phyloP scores from a whole-genome alignment of 208 protist genomes.

The Polymyxa betae region DNA sequence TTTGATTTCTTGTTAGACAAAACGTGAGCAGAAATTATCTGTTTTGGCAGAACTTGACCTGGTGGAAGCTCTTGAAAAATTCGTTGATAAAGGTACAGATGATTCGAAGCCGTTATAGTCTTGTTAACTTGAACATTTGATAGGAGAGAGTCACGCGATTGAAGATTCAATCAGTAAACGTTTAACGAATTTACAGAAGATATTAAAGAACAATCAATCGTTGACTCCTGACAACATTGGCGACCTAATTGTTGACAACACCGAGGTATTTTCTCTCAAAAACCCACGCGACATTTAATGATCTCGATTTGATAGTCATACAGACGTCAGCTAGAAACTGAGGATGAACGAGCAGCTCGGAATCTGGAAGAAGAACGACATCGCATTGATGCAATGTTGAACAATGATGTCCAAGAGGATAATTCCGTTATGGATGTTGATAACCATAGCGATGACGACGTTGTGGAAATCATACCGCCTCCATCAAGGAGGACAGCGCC shows the following conservation, averaged over 20 bases:
- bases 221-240: not conserved
- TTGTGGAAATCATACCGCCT: not conserved
- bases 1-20: not conserved
- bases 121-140: not conserved
- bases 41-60: slow-evolving; percentile 5
- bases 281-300: not conserved
- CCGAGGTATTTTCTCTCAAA: too few relatives aligned
- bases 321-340: not conserved
- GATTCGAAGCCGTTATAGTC: not conserved
- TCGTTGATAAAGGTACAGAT: slow-evolving; percentile 5
- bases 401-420: not conserved
- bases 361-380: not conserved
- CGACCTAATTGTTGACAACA: too few relatives aligned
- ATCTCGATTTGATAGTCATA: not conserved
- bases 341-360: not conserved
- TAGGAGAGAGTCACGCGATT: not conserved
- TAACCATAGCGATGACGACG: not conserved
- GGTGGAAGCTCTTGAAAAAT: not conserved
- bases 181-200: not conserved
- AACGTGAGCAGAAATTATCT: not conserved
- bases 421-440: not conserved
- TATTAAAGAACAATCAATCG: not conserved
- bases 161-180: not conserved
- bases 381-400: not conserved
- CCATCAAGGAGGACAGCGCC: not conserved